A percentile compares a stretch with the other conserved stretches of the same genome.
Evolutionary conservation across 805 yeast genomes (phyloP).

Genomic region (Sporopachydermia lactativora): DNA sequence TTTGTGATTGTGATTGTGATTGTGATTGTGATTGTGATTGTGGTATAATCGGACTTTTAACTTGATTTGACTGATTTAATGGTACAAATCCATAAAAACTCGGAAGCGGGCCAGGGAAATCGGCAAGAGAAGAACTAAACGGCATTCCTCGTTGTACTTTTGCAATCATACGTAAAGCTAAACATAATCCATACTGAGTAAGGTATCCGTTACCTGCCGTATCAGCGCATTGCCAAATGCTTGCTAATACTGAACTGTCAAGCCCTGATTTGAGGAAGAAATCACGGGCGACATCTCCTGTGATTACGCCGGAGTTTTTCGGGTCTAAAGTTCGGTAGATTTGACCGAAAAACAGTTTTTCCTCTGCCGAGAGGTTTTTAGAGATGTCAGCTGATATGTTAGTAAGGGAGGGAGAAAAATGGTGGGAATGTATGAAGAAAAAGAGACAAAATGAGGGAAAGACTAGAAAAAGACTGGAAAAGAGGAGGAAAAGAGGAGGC

Average conservation of each 20-base stretch:
- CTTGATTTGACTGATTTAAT: conserved; percentile 9
- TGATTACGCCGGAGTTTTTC: conserved; percentile 63
- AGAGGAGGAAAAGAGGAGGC: too few relatives aligned
- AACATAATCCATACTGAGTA: conserved; percentile 64
- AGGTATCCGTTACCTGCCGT: conserved; percentile 75
- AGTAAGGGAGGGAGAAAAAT: too few relatives aligned
- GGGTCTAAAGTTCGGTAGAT: conserved; percentile 71
- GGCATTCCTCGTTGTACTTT: conserved; percentile 65
- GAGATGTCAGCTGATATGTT: not conserved
- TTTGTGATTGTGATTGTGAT: conserved; percentile 9
- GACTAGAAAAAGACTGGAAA: too few relatives aligned
- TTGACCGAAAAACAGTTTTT: conserved; percentile 56
- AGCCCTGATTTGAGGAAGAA: conserved; percentile 78
- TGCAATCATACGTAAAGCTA: conserved; percentile 82
- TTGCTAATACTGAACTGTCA: conserved; percentile 65
- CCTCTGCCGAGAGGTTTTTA: conserved; percentile 50
- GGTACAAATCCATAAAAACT: conserved; percentile 28
- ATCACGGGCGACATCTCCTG: conserved; percentile 78
- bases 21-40: conserved; percentile 10
- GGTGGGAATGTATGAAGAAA: too few relatives aligned
- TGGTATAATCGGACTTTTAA: conserved; percentile 5
- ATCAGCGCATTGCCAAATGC: conserved; percentile 93
- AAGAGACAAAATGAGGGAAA: too few relatives aligned
- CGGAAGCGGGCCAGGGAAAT: conserved; percentile 47
- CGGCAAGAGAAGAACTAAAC: conserved; percentile 40